phyloP scores from a whole-genome alignment of 2,329 filamentous ascomycete species.

The Xylaria sp. region DNA sequence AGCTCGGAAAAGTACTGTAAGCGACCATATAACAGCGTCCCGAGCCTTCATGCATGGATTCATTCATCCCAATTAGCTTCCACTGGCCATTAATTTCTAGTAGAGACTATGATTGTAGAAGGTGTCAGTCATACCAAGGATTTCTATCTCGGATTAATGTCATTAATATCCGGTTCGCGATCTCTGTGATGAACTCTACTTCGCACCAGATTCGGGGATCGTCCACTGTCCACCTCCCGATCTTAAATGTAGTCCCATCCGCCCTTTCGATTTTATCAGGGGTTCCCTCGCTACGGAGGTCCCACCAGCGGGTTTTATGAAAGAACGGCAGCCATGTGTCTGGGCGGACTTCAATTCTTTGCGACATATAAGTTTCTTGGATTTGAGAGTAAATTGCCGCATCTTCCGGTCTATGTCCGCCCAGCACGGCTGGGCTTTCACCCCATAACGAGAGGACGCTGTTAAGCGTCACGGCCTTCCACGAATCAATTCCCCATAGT shows the following conservation, averaged over 20 bases:
- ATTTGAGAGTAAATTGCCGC: not conserved
- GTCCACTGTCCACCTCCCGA: not conserved
- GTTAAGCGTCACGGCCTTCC: not conserved
- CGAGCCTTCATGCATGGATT: not conserved
- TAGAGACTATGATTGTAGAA: not conserved
- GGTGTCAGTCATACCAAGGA: not conserved
- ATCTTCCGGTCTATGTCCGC: not conserved
- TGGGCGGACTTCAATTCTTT: slow-evolving; percentile 4
- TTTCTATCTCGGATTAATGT: slow-evolving; percentile 9
- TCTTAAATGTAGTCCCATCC: not conserved
- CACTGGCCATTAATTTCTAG: too few relatives aligned
- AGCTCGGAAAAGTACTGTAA: slow-evolving; percentile 3
- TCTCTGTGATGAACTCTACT: not conserved
- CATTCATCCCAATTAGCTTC: not conserved
- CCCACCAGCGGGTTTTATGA: not conserved
- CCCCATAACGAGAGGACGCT: not conserved
- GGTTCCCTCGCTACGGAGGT: not conserved
- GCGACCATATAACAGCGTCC: slow-evolving; percentile 4
- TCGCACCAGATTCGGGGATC: not conserved
- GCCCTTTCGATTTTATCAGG: not conserved
- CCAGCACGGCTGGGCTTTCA: not conserved
- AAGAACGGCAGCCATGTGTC: slow-evolving; percentile 6
- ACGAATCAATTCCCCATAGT: not conserved
- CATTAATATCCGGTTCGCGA: slow-evolving; percentile 8
- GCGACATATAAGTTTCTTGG: not conserved